Conservation (phyloP, 805 yeast species). For the Torulaspora delbrueckii region DNA sequence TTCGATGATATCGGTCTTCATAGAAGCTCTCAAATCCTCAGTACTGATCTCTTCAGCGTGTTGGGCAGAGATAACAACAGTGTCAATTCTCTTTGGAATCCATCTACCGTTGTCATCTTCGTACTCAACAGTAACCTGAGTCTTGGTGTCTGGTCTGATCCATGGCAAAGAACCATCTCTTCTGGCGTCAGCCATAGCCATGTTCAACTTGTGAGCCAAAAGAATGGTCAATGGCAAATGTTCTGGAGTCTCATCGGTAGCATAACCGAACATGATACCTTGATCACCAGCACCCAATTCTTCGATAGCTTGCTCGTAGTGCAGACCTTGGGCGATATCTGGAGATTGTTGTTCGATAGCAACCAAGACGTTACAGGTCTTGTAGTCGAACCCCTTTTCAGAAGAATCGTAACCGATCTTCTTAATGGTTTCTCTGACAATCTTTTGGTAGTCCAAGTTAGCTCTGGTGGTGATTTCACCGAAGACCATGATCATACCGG, state of each 20-base stretch:
- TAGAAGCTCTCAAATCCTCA: conserved; percentile 79
- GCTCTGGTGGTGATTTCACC: conserved; percentile 99
- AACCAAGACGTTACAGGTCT: conserved; percentile 97
- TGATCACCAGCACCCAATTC: conserved; percentile 99
- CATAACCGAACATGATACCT: conserved; percentile 99
- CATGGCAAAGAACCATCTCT: conserved; percentile 91
- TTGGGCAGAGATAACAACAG: conserved; percentile 95
- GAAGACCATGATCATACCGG: conserved; percentile 98
- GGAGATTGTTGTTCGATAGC: conserved; percentile 99
- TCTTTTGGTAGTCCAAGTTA: conserved; percentile 89
- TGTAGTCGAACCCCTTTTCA: conserved; percentile 97
- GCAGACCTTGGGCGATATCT: conserved; percentile 99
- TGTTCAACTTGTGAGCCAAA: conserved; percentile 92
- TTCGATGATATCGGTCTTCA: conserved; percentile 75
- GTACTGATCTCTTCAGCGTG: conserved; percentile 95
- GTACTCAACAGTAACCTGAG: conserved; percentile 98
- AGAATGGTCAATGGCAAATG: conserved; percentile 91
- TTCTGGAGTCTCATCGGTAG: conserved; percentile 98
- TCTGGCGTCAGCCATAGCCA: conserved; percentile 95
- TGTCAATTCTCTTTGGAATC: conserved; percentile 93
- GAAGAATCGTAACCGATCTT: conserved; percentile 96
- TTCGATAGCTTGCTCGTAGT: conserved; percentile 91
- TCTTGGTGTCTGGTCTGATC: conserved; percentile 99
- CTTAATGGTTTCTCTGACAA: conserved; percentile 96
- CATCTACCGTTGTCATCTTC: conserved; percentile 92